Evolutionary conservation across 768 basidiomycete species (phyloP), one percentile per base, ranked within the genome.

Genomic region (Lanmaoa pseudosensibilis): DNA sequence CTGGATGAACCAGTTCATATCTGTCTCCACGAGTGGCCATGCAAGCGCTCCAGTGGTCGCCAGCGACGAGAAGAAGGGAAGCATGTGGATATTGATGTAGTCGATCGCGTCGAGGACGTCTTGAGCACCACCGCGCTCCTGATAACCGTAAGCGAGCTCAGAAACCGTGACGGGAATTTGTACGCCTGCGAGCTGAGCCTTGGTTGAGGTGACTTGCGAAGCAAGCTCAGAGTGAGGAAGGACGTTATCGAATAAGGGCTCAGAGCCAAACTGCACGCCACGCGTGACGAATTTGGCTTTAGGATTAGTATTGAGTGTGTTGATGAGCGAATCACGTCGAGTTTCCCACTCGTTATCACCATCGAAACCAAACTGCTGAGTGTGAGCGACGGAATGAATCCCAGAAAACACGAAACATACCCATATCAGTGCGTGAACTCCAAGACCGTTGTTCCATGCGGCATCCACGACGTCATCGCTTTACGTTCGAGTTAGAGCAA

Each of bases 361-460:
- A 50, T 69, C 58, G 43, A 75, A 76, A 39, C 75, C 74, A 59
- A 75, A 77, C 76, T 75, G 32, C 5, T 10, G 4, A 32, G 16
- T 16, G 2, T 63, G 39, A 60, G 32, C 3, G 1, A 49, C 16
- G 16, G 16, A 44, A 38, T 19, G 11, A 3, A 50, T 18, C 11
- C 12, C 2, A 30, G 12, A 27, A 36, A n/a, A 46, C 15, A 37
- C 15, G 27, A n/a, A 43, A 47, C 78, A 62, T 64, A 87, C 87
- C 87, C 87, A 90, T 57, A 90, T 82, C 19, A 89, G 72, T 16
- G 86, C 85, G 58, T 90, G 87, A 6, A 90, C 84, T 44, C 88
- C 87, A 27, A 90, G 69, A n/a, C 80, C 76, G 34, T 82, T 83
- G 25, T 74, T 69, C 86, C 86, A 89, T 8, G 87, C 87, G 23